Percentiles rank a stretch among this genome's conserved stretches.
These are phyloP conservation scores for Flaveria trinervia DNA, from an alignment of 129 eudicot genomes.

Conservation along the genomic window DNA sequence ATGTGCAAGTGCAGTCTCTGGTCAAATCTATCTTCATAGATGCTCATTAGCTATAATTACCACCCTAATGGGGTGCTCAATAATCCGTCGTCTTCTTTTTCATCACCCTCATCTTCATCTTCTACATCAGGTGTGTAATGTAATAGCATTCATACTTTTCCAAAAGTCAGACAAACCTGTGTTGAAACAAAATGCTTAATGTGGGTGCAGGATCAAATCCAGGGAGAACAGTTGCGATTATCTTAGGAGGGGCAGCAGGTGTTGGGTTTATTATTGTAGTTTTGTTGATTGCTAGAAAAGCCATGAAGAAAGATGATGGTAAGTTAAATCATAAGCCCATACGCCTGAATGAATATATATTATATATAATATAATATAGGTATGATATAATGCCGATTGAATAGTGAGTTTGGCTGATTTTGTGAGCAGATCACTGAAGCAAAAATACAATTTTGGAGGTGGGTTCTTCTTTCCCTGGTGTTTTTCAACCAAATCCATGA, in stretches of 20 bases:
- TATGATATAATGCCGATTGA: too few species aligned
- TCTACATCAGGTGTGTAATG: slow-evolving; percentile 55
- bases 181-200: not conserved
- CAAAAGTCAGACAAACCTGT: not conserved
- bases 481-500: slow-evolving; percentile 26
- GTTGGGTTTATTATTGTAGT: slow-evolving; percentile 79
- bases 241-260: slow-evolving; percentile 94
- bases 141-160: not conserved
- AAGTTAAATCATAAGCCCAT: slow-evolving; percentile 15
- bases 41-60: slow-evolving; percentile 66
- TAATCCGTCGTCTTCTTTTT: slow-evolving; percentile 37
- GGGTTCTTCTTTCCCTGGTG: slow-evolving; percentile 12
- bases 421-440: slow-evolving; percentile 57
- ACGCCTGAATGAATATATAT: too few species aligned
- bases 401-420: not conserved
- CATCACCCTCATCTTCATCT: slow-evolving; percentile 38
- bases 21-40: slow-evolving; percentile 74
- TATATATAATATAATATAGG: too few species aligned
- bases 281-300: slow-evolving; percentile 67
- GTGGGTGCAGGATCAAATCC: slow-evolving; percentile 54
- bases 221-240: slow-evolving; percentile 94
- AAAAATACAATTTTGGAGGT: slow-evolving; percentile 44
- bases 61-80: slow-evolving; percentile 51
- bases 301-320: slow-evolving; percentile 95
- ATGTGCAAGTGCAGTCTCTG: slow-evolving; percentile 74